Conservation (phyloP, 2,329 filamentous ascomycete species). For the Talaromyces sp. region DNA sequence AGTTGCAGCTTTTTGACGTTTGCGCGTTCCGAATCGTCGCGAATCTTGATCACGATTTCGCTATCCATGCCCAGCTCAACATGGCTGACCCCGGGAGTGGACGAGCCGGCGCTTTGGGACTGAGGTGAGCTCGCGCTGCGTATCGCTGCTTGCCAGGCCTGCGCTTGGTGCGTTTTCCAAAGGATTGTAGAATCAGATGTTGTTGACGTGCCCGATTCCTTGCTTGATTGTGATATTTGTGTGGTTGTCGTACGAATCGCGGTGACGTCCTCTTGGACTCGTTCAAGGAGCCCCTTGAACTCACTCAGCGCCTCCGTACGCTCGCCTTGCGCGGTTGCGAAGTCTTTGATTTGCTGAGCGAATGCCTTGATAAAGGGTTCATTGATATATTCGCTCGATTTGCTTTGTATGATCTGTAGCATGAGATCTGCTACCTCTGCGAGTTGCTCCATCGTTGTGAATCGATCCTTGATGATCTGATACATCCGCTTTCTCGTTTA, state of each 20-base stretch:
- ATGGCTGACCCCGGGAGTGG: background rate
- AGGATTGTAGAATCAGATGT: background rate
- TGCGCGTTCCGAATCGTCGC: background rate
- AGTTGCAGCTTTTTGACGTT: background rate
- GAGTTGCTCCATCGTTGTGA: background rate
- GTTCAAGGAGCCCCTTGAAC: background rate
- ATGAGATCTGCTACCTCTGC: background rate
- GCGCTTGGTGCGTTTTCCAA: background rate
- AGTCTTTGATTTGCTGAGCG: background rate
- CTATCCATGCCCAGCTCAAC: background rate
- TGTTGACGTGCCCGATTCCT: background rate
- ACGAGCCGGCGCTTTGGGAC: background rate
- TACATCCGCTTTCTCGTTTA: accelerated
- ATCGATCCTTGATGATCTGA: too few species aligned
- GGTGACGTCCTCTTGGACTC: accelerated
- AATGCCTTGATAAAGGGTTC: background rate
- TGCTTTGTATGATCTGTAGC: background rate
- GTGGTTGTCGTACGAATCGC: background rate
- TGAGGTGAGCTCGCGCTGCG: background rate
- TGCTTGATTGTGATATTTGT: background rate
- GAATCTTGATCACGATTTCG: background rate
- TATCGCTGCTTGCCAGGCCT: background rate
- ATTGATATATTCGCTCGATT: background rate
- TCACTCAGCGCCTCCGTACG: background rate
- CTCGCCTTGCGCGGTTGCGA: background rate